These are phyloP conservation scores for Malus hybrid DNA, from an alignment of 331 rosid species.

Conservation along the genomic window DNA sequence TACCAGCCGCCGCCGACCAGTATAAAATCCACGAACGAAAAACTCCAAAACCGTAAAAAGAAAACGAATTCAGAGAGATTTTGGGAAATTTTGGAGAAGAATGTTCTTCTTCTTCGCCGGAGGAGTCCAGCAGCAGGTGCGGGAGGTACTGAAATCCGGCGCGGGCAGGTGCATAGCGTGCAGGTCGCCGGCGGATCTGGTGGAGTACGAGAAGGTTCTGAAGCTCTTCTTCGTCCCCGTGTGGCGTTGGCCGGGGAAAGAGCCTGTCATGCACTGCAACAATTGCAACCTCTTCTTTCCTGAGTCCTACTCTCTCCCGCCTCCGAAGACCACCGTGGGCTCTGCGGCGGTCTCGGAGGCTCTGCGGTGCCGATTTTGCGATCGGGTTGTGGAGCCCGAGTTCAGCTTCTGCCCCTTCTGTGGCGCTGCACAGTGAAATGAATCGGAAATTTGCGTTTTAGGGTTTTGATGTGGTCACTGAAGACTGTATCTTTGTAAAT, in stretches of 20 bases:
- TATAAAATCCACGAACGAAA: not conserved
- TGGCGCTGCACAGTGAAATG: constrained; percentile 47
- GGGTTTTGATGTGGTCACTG: not conserved
- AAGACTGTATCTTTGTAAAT: not conserved
- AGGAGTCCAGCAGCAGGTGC: constrained; percentile 64
- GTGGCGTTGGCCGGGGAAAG: constrained; percentile 83
- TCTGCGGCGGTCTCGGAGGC: constrained; percentile 5
- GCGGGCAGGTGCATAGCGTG: constrained; percentile 76
- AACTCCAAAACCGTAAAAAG: not conserved
- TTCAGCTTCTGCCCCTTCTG: constrained; percentile 83
- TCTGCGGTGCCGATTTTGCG: constrained; percentile 59
- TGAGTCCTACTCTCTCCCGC: constrained; percentile 45
- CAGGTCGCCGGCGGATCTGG: constrained; percentile 54
- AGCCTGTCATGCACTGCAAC: constrained; percentile 49
- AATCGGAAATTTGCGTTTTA: not conserved
- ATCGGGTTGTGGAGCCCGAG: constrained; percentile 44
- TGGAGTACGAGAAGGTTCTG: constrained; percentile 69
- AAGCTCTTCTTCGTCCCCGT: constrained; percentile 82
- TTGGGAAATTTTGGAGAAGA: not conserved
- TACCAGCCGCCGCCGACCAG: not conserved
- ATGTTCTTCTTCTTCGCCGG: constrained; percentile 92
- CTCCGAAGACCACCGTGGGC: constrained; percentile 16
- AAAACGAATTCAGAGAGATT: not conserved
- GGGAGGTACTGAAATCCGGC: constrained; percentile 57
- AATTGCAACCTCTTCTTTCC: constrained; percentile 63